A percentile compares a stretch with the other conserved stretches of the same genome.
Evolutionary conservation across 2,329 filamentous ascomycete genomes (phyloP).

Genomic region (Geosmithia morbida): DNA sequence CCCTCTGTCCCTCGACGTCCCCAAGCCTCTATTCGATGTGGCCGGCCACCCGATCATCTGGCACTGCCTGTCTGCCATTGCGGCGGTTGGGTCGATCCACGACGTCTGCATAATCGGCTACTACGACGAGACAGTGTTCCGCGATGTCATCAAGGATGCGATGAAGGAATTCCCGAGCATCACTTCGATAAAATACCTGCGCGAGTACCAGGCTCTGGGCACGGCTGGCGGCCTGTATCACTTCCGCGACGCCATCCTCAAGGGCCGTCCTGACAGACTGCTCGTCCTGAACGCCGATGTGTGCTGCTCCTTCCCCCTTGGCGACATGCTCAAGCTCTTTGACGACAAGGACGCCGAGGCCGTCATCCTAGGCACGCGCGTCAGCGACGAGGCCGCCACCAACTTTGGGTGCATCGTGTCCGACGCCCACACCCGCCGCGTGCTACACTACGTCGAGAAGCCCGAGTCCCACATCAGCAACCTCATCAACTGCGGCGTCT

Average conservation of each 20-base stretch:
- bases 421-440: constrained; percentile 83
- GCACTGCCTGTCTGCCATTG: constrained; percentile 87
- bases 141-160: constrained; percentile 93
- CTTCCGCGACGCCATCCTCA: constrained; percentile 97
- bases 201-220: constrained; percentile 92
- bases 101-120: constrained; percentile 98
- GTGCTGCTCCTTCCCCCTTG: constrained; percentile 94
- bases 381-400: constrained; percentile 77
- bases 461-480: constrained; percentile 96
- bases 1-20: constrained; percentile 86
- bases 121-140: constrained; percentile 94
- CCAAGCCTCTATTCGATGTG: constrained; percentile 98
- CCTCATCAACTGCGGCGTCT: constrained; percentile 98
- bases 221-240: constrained; percentile 96
- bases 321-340: constrained; percentile 89
- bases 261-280: constrained; percentile 85
- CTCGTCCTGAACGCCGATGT: constrained; percentile 98
- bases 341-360: constrained; percentile 93
- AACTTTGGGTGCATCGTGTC: constrained; percentile 99
- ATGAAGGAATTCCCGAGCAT: constrained; percentile 74
- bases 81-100: constrained; percentile 80
- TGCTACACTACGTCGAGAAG: constrained; percentile 98
- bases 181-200: constrained; percentile 75
- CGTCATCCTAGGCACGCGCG: constrained; percentile 84
- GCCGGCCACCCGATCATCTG: constrained; percentile 97